Conservation (phyloP, 1,139 yeast species). For the Yamadazyma sp. region DNA sequence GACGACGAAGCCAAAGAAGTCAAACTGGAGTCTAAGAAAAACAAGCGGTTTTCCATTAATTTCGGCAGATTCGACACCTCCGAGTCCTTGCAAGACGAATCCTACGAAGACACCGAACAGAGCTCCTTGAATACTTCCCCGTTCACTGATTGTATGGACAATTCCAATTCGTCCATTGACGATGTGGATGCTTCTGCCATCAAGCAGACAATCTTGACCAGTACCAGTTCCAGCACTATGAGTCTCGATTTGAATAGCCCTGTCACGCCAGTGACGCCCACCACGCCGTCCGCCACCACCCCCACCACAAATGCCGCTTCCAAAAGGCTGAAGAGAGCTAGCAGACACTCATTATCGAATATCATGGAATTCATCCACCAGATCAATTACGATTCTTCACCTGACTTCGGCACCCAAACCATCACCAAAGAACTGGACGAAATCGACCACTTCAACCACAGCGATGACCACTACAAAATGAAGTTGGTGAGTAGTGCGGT, state of each 20-base stretch:
- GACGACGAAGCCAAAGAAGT: constrained; percentile 3
- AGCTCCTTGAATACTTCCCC: constrained; percentile 11
- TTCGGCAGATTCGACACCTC: constrained; percentile 5
- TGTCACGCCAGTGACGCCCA: background rate
- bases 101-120: constrained; percentile 4
- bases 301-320: background rate
- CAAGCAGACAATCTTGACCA: constrained; percentile 1
- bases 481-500: constrained; percentile 8
- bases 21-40: constrained; percentile 5
- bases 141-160: constrained; percentile 9
- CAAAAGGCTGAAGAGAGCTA: constrained; percentile 4
- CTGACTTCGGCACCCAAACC: background rate
- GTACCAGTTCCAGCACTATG: background rate
- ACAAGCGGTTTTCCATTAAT: constrained; percentile 9
- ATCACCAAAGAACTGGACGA: constrained; percentile 4
- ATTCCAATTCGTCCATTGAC: constrained; percentile 1
- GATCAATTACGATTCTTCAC: constrained; percentile 12
- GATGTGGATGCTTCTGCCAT: background rate
- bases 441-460: constrained; percentile 6
- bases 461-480: constrained; percentile 9
- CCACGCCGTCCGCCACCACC: constrained; percentile 3
- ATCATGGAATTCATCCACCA: constrained; percentile 16
- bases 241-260: background rate
- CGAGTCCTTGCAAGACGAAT: background rate
- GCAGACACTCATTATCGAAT: constrained; percentile 13